These are phyloP conservation scores for Hanseniaspora uvarum DNA, from an alignment of 1,139 yeast species.

Conservation along the genomic window DNA sequence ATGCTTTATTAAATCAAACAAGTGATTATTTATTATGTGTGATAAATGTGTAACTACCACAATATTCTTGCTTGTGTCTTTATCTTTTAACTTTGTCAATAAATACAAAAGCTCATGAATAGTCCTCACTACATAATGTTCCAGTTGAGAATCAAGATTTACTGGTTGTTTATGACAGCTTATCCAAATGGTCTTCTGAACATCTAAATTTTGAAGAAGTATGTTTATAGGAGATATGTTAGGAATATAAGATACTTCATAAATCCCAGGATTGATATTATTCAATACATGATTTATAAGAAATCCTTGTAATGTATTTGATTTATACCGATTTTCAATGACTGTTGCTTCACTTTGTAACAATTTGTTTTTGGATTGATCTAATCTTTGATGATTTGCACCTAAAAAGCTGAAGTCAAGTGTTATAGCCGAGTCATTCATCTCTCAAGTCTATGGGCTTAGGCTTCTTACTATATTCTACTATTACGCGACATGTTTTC, in stretches of 20 bases:
- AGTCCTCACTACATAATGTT: background rate
- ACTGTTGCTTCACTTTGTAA: background rate
- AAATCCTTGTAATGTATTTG: constrained; percentile 4
- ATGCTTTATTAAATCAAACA: background rate
- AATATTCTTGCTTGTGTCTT: background rate
- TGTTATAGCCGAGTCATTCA: background rate
- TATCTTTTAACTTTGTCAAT: background rate
- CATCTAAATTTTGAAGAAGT: background rate
- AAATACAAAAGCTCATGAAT: background rate
- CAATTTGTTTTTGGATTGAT: background rate
- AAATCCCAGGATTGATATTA: constrained; percentile 5
- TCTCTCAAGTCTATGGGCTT: background rate
- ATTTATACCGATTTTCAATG: background rate
- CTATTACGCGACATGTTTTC: background rate
- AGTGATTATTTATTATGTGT: constrained; percentile 2
- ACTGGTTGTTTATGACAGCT: constrained; percentile 12
- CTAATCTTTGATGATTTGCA: background rate
- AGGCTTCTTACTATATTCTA: background rate
- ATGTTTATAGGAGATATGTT: constrained; percentile 14
- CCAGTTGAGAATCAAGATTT: background rate
- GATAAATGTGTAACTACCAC: constrained; percentile 5
- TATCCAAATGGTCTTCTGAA: constrained; percentile 3
- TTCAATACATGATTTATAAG: background rate
- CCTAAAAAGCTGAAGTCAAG: constrained; percentile 14
- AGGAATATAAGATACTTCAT: constrained; percentile 10